Evolutionary conservation across 768 basidiomycete genomes (phyloP).

Genomic region (Calocera cornea): DNA sequence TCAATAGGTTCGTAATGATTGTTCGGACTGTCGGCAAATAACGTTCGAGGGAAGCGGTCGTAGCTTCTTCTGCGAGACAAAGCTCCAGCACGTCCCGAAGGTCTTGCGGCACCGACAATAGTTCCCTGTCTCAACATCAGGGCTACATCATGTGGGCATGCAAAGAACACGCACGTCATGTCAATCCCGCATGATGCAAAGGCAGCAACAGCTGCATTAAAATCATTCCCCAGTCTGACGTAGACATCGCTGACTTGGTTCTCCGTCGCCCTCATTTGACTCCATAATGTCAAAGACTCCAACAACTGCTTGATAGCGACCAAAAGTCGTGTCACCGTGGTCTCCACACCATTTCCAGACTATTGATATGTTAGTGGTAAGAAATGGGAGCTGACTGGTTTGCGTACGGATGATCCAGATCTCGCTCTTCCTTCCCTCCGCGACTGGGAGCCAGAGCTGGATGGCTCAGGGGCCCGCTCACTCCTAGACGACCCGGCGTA

Average conservation of each 20-base stretch:
- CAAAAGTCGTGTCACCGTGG: conserved; percentile 79
- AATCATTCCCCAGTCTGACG: conserved; percentile 91
- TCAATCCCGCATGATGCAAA: conserved; percentile 75
- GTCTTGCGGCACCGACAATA: conserved; percentile 76
- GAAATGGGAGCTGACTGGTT: background rate
- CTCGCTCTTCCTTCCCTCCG: background rate
- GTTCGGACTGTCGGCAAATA: conserved; percentile 83
- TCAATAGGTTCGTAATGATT: conserved; percentile 85
- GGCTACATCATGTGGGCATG: background rate
- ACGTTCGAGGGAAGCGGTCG: conserved; percentile 65
- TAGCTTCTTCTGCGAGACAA: conserved; percentile 84
- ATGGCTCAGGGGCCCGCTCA: conserved; percentile 1
- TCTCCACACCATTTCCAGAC: conserved; percentile 48
- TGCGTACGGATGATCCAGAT: background rate
- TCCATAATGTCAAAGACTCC: conserved; percentile 79
- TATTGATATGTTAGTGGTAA: background rate
- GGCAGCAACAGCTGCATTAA: conserved; percentile 83
- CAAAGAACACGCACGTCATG: conserved; percentile 58
- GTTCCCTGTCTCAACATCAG: conserved; percentile 44
- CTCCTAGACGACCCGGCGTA: background rate
- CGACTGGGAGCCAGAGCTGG: background rate
- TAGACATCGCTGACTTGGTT: conserved; percentile 89
- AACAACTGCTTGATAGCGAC: conserved; percentile 93
- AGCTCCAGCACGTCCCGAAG: conserved; percentile 78
- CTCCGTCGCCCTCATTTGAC: conserved; percentile 55